phyloP scores from a whole-genome alignment of 768 basidiomycete genomes.

The Mycena sanguinolenta region DNA sequence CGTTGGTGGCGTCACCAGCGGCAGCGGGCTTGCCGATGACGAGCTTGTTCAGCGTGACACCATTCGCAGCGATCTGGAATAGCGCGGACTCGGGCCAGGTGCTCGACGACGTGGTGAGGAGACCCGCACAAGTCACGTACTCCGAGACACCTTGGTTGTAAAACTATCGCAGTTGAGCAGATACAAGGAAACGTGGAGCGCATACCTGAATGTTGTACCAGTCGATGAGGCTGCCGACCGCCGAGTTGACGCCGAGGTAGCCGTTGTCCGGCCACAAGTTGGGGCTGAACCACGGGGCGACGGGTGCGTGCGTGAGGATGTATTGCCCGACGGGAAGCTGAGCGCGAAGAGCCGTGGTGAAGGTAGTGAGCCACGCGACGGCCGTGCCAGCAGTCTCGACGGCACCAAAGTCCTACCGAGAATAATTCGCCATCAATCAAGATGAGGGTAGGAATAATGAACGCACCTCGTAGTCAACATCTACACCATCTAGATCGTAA shows the following conservation, averaged over 20 bases:
- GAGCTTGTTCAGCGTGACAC: constrained; percentile 63
- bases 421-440: neutral
- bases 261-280: constrained; percentile 61
- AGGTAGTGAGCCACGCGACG: constrained; percentile 70
- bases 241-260: constrained; percentile 66
- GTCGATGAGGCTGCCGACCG: constrained; percentile 67
- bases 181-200: too few species aligned
- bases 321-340: constrained; percentile 63
- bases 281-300: constrained; percentile 57
- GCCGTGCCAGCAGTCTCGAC: too few species aligned
- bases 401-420: too few species aligned
- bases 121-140: constrained; percentile 72
- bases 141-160: constrained; percentile 71
- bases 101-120: constrained; percentile 66
- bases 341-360: constrained; percentile 64
- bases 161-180: too few species aligned
- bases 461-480: constrained; percentile 76
- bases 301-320: constrained; percentile 70
- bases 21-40: too few species aligned
- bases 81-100: constrained; percentile 62
- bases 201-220: too few species aligned
- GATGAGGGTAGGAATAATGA: too few species aligned
- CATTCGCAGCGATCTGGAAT: constrained; percentile 59
- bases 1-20: constrained; percentile 56
- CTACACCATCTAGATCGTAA: constrained; percentile 71